Evolutionary conservation across 2,329 filamentous ascomycete genomes (phyloP), one percentile per base, ranked within the genome.

Genomic region (Trichophyton benhamiae): DNA sequence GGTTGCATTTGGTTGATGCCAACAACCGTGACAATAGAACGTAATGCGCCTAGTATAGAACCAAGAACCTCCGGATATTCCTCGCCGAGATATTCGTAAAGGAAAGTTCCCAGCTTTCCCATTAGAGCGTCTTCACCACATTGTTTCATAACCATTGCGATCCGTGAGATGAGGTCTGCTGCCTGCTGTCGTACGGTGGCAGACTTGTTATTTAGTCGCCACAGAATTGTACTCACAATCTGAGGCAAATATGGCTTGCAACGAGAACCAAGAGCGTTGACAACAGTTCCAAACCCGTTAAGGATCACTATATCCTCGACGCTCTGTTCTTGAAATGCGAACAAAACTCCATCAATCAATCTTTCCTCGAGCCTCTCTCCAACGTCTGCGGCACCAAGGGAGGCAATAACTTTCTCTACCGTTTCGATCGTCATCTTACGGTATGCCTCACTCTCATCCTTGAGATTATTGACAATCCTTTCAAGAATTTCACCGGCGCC

Each of bases 401-500:
- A 90, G 15, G 92, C 91, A 69, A 99, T 88, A 57, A 97, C 85
- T 77, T 97, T 99, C 77, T 99, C 94, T 7, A 97, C 85, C 0
- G 94, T 97, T 78, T 99, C 94, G 38, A 99, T 88, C 0, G 94
- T 96, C 94, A 99, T 99, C 80, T 97, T 97, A 58, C 94, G 87
- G 75, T 99, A 99, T 0, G 92, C 87, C 72, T 99, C 94, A 73
- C 89, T 96, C 75, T 99, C 94, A 71, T 99, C 94, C 75, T 99
- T 99, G 67, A 99, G 82, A 72, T 99, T 96, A 76, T 85, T 88
- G 59, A 97, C 94, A 62, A 97, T 88, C 55, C 91, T 82, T 74
- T 96, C 90, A 3, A 97, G 81, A 63, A 99, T 97, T 78, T 97
- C 92, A 67, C 91, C 87, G 60, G 91, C 91, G 48, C 94, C 94